Evolutionary conservation across 495 filamentous ascomycete species (phyloP), one percentile per base, ranked within the genome.

Genomic region (Cercophora samala): DNA sequence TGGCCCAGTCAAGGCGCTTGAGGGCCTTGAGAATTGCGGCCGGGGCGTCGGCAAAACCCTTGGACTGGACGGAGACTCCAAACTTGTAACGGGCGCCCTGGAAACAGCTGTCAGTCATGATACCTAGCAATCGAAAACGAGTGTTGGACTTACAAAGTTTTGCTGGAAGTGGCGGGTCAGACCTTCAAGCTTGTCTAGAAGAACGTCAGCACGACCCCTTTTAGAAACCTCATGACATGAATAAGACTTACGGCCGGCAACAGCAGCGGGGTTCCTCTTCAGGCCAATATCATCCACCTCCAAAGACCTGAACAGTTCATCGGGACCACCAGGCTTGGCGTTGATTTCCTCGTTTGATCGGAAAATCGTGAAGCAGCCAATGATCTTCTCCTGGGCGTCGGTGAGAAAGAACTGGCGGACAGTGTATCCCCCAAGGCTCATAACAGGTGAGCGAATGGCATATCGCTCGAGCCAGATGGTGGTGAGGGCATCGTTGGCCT

Each of bases 61-160:
- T 85, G 0, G 89, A 89, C 11, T 87, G 78, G 3, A 91, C 87
- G 5, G 83, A 77, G 1, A 92, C 90, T 15, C 91, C 84, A 68
- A 89, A 96, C 68, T 96, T 93, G 73, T 97, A 96, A 0, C 88
- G 89, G 62, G 91, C 90, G 0, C 93, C 93, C 87, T 93, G 68
- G 29, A 66, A 22, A n/a, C 62, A 24, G 63, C 73, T 46, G 76
- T 66, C 42, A 54, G 54, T 23, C 8, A 62, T 2, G 37, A 25
- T 42, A 25, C 23, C 24, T 0, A 69, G 62, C 51, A 22, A 21
- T 58, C 24, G 1, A 17, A 29, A 4, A 76, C 19, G 22, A 8
- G 53, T 23, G 53, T 18, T 56, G 8, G 24, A 42, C 87, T 77
- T 78, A 92, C 90, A 75, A 85, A 91, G 75, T 94, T 96, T 11